These are phyloP conservation scores for Pyrrhoderma lamaoense DNA, from an alignment of 1,284 basidiomycete genomes.

Conservation along the genomic window DNA sequence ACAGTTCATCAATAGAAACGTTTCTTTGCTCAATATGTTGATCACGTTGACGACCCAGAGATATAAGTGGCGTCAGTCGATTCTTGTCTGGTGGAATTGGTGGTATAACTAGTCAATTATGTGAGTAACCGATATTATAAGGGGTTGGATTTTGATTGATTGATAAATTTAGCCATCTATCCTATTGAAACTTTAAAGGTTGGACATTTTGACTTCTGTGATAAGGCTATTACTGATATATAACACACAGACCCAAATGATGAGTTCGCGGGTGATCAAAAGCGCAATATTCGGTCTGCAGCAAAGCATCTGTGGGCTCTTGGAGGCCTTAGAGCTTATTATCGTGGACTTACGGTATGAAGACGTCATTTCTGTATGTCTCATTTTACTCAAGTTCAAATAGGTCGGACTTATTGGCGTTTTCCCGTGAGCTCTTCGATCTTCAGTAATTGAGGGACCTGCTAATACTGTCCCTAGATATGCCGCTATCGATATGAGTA, in stretches of 20 bases:
- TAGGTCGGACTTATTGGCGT: conserved; percentile 87
- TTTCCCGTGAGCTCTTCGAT: conserved; percentile 66
- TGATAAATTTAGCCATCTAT: conserved; percentile 62
- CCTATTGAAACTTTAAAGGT: conserved; percentile 86
- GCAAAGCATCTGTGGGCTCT: conserved; percentile 66
- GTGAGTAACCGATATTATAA: conserved; percentile 36
- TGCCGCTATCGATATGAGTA: conserved; percentile 92
- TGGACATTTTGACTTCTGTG: conserved; percentile 3
- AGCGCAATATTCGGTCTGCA: conserved; percentile 51
- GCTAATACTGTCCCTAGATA: conserved; percentile 38
- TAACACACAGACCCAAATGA: conserved; percentile 76
- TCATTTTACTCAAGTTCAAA: conserved; percentile 6
- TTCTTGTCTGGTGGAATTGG: conserved; percentile 96
- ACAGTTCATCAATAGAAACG: conserved; percentile 58
- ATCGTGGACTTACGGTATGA: conserved; percentile 84
- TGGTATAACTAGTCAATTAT: conserved; percentile 89
- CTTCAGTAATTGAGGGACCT: background rate
- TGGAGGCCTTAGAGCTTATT: conserved; percentile 83
- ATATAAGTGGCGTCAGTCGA: conserved; percentile 87
- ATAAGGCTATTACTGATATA: conserved; percentile 2
- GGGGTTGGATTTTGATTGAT: background rate
- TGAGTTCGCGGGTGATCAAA: conserved; percentile 70
- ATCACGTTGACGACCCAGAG: conserved; percentile 83
- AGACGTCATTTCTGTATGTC: background rate
- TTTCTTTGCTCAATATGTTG: conserved; percentile 88